Evolutionary conservation across 257 asterid species (phyloP), one percentile per base, ranked within the genome.

Genomic region (Fraxinus americana): DNA sequence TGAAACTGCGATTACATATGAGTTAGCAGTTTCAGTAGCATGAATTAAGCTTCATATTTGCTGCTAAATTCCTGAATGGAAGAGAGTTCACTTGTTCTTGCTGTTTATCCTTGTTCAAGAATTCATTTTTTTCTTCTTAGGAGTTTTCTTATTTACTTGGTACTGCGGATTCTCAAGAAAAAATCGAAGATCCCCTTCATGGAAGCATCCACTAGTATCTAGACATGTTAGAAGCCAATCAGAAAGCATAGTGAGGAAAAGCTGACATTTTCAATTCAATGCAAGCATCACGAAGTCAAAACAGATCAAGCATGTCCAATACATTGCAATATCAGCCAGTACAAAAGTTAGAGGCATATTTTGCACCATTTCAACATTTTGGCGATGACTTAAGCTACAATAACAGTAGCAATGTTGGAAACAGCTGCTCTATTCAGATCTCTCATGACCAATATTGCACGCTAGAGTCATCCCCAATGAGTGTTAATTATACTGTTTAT

Each of bases 391-490:
- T 79, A 70, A 70, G 77, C 77, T 83, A 59, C 88, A 83, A 75
- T 67, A 75, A 43, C 73, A 25, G 78, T 43, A 78, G 70, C 72
- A 71, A 35, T 66, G 50, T 41, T 13, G 84, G 82, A 72, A 76
- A 77, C 72, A 83, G 75, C 73, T 82, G 75, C 83, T 81, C 88
- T 23, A 13, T 82, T 72, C 90, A 80, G 68, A 71, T 82, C 67
- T 80, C 89, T 71, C 82, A 80, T 61, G 87, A 80, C 57, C 85
- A 75, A 43, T 89, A 84, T 50, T 85, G 91, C 75, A 90, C 94
- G 1, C 86, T 92, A 13, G 96, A 94, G 84, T 92, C 98, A 5
- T 90, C 97, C 82, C 81, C 92, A 0, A 67, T 88, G 74, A 78
- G 73, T 12, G 81, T 73, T 34, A 82, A 83, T 72, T 59, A 70